Evolutionary conservation across 805 yeast species (phyloP).

Genomic region (Wickerhamomyces subpelliculosus): DNA sequence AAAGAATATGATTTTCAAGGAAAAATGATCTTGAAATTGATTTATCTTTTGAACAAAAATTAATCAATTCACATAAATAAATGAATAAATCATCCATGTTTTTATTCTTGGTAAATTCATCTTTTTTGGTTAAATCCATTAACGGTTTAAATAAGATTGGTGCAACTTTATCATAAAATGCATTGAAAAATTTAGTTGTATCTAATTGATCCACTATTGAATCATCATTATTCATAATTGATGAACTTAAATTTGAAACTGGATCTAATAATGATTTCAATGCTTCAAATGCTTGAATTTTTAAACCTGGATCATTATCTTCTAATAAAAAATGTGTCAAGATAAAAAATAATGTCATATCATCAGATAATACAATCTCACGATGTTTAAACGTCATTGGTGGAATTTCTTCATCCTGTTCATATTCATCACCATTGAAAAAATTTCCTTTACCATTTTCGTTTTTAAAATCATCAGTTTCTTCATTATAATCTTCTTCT

Average conservation of each 20-base stretch:
- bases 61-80: conserved; percentile 62
- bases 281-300: conserved; percentile 81
- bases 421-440: conserved; percentile 4
- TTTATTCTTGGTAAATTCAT: conserved; percentile 4
- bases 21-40: conserved; percentile 55
- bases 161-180: conserved; percentile 60
- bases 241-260: conserved; percentile 2
- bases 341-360: conserved; percentile 50
- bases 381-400: neutral
- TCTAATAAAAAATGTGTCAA: conserved; percentile 53
- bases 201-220: conserved; percentile 20
- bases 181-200: conserved; percentile 40
- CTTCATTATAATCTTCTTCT: conserved; percentile 6
- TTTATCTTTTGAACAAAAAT: conserved; percentile 55
- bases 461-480: conserved; percentile 4
- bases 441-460: conserved; percentile 7
- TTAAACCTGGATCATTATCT: conserved; percentile 64
- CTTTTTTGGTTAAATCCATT: conserved; percentile 22
- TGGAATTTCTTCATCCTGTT: conserved; percentile 20
- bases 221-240: conserved; percentile 18
- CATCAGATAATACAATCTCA: conserved; percentile 33
- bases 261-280: conserved; percentile 21
- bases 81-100: conserved; percentile 34
- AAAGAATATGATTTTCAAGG: conserved; percentile 48
- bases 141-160: conserved; percentile 47